Conservation (phyloP, 2,329 filamentous ascomycete species). For the Bipolaris sorokiniana region DNA sequence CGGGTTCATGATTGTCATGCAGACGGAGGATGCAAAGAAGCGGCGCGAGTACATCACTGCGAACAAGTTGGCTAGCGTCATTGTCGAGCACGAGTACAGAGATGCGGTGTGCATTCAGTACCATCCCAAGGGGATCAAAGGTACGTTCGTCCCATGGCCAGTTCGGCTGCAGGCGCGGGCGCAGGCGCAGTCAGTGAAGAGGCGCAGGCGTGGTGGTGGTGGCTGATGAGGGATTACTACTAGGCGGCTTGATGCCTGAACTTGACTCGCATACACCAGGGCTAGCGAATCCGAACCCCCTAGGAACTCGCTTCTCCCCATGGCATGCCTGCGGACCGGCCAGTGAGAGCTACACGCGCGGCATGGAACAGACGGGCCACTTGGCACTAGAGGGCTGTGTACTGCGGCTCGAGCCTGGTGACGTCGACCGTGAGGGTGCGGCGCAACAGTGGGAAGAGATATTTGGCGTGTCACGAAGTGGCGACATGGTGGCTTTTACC, state of each 20-base stretch:
- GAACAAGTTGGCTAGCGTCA: constrained; percentile 46
- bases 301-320: constrained; percentile 49
- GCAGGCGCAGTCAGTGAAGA: neutral
- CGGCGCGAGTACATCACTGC: constrained; percentile 49
- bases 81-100: constrained; percentile 45
- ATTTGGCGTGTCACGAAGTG: constrained; percentile 51
- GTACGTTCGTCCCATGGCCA: constrained; percentile 12
- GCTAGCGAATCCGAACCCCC: constrained; percentile 46
- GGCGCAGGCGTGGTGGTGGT: neutral
- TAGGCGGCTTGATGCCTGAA: constrained; percentile 54
- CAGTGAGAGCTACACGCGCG: constrained; percentile 42
- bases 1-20: constrained; percentile 59
- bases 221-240: constrained; percentile 1
- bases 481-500: constrained; percentile 48
- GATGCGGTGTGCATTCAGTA: constrained; percentile 52
- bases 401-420: constrained; percentile 48
- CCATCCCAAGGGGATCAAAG: constrained; percentile 53
- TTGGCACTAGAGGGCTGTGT: constrained; percentile 47
- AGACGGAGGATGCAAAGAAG: constrained; percentile 50
- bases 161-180: neutral
- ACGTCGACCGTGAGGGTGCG: constrained; percentile 46
- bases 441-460: constrained; percentile 50
- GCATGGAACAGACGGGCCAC: constrained; percentile 48
- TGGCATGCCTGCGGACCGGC: constrained; percentile 55
- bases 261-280: constrained; percentile 50